These are phyloP conservation scores for Annulohypoxylon truncatum DNA, from an alignment of 2,329 filamentous ascomycete genomes.

Conservation along the genomic window DNA sequence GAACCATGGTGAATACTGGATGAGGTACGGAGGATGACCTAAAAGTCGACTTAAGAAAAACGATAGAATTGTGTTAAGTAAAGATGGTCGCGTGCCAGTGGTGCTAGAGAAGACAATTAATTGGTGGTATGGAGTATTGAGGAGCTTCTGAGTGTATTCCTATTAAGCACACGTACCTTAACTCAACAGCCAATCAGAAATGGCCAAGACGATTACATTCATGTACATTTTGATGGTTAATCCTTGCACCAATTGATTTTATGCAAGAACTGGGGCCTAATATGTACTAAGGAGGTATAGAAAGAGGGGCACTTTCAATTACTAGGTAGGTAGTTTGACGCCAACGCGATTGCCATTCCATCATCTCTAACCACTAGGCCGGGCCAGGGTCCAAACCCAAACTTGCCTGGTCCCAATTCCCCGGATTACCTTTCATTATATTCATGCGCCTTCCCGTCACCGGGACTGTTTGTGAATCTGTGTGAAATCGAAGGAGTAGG, in stretches of 20 bases:
- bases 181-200: constrained; percentile 8
- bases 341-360: constrained; percentile 4
- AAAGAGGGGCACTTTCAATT: constrained; percentile 1
- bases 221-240: neutral
- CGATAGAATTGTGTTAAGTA: neutral
- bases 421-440: neutral
- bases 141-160: neutral
- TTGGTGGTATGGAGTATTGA: neutral
- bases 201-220: neutral
- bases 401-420: constrained; percentile 3
- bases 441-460: neutral
- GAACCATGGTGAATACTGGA: constrained; percentile 56
- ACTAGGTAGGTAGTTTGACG: neutral
- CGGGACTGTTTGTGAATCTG: neutral
- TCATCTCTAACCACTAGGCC: constrained; percentile 5
- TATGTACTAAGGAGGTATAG: constrained; percentile 9
- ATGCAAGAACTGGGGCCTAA: constrained; percentile 5
- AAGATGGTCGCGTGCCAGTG: constrained; percentile 17
- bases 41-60: neutral
- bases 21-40: neutral
- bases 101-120: neutral
- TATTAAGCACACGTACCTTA: neutral
- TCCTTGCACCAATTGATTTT: constrained; percentile 18
- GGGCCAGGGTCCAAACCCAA: neutral
- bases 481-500: neutral